Evolutionary conservation across 2,329 filamentous ascomycete genomes (phyloP), one percentile per base, ranked within the genome.

Genomic region (Alternaria incomplexa): DNA sequence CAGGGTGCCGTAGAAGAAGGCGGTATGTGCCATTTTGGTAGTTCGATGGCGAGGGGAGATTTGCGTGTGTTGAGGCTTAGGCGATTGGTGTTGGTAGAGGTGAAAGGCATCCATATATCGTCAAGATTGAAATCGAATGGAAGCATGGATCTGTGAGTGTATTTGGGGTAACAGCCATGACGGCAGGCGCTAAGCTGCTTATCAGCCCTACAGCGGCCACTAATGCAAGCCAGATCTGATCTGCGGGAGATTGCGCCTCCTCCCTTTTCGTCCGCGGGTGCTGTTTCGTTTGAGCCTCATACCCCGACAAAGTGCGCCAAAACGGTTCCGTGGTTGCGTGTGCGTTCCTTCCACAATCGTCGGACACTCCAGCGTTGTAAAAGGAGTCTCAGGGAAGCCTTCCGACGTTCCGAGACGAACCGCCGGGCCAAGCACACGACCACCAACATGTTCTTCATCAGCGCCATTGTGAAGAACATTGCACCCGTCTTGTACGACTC

Each of bases 1-100:
- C 75, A 90, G 80, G 25, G 87, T 89, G 85, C 87, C 88, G 76
- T 90, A 90, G 84, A 90, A 90, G 82, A 90, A 90, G 68, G 87
- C 85, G 17, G 83, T 83, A 72, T 85, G 83, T 51, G 85, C 67
- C 74, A 75, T 77, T 7, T 40, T 57, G 32, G 54, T 15, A 17
- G 26, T 22, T 15, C n/a, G 50, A 45, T 11, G 2, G 55, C 13
- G 25, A 10, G 5, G 23, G 4, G 25, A 13, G 11, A 1, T 36
- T 4, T 43, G 12, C 9, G 20, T n/a, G 22, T 15, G 23, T 13
- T 46, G n/a, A 25, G 10, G 30, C 1, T 50, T 40, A 23, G 45
- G 47, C 30, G 30, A 25, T 22, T 66, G 63, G 50, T 62, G 46
- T 20, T 55, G n/a, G 57, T 66, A 66, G 40, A 68, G 61, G 15